A percentile compares a stretch with the other conserved stretches of the same genome.
Evolutionary conservation across 1,139 yeast species (phyloP).

Genomic region (Candida neerlandica): DNA sequence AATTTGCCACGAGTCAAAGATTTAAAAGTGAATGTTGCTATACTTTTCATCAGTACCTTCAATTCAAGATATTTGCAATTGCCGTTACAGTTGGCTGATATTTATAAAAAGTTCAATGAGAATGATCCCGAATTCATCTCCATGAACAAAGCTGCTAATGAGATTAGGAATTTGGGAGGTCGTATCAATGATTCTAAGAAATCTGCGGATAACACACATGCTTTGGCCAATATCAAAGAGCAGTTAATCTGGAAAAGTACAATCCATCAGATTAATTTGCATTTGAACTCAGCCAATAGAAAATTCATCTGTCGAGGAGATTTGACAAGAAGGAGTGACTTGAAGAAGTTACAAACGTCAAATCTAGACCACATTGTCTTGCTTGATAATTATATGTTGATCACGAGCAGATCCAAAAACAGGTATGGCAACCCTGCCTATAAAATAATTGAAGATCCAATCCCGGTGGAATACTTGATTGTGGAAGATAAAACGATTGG

Average conservation of each 20-base stretch:
- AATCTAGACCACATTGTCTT: slow-evolving; percentile 57
- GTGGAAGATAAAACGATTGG: slow-evolving; percentile 41
- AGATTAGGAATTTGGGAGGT: slow-evolving; percentile 36
- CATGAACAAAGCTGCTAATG: slow-evolving; percentile 55
- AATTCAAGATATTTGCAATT: slow-evolving; percentile 74
- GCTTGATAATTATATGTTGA: slow-evolving; percentile 70
- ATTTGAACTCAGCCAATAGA: slow-evolving; percentile 59
- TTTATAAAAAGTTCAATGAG: slow-evolving; percentile 48
- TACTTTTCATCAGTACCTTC: slow-evolving; percentile 74
- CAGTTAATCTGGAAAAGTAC: slow-evolving; percentile 53
- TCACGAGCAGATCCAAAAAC: slow-evolving; percentile 54
- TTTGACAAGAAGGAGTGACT: slow-evolving; percentile 62
- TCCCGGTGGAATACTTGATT: slow-evolving; percentile 60
- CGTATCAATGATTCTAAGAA: slow-evolving; percentile 55
- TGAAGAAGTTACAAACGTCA: slow-evolving; percentile 48
- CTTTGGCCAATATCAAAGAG: slow-evolving; percentile 46
- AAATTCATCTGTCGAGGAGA: slow-evolving; percentile 63
- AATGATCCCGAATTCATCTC: slow-evolving; percentile 59
- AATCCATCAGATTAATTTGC: slow-evolving; percentile 46
- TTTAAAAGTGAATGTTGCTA: slow-evolving; percentile 54
- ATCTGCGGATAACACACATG: slow-evolving; percentile 55
- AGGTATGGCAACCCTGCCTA: slow-evolving; percentile 29
- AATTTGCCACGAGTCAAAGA: slow-evolving; percentile 43
- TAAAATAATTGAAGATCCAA: slow-evolving; percentile 58
- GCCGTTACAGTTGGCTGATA: slow-evolving; percentile 66